Evolutionary conservation across 1,139 yeast genomes (phyloP).

Genomic region (Yamadazyma jaroonii): DNA sequence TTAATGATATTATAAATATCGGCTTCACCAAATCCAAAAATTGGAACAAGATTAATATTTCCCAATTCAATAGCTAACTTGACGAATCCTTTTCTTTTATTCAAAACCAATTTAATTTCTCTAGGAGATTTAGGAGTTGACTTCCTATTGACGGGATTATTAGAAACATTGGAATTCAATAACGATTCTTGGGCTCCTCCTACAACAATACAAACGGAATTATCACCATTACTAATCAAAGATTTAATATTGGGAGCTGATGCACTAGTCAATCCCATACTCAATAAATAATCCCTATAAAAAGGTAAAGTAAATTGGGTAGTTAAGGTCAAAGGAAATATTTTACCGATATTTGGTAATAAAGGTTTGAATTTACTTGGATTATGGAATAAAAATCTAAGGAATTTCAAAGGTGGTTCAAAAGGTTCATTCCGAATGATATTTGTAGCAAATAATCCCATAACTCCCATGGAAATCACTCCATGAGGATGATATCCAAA

Average conservation of each 20-base stretch:
- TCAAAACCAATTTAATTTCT: slow-evolving; percentile 50
- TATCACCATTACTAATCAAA: slow-evolving; percentile 60
- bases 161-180: slow-evolving; percentile 43
- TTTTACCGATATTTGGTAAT: slow-evolving; percentile 78
- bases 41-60: slow-evolving; percentile 78
- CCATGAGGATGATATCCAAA: slow-evolving; percentile 98
- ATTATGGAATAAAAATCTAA: slow-evolving; percentile 43
- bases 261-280: slow-evolving; percentile 85
- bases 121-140: slow-evolving; percentile 7
- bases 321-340: slow-evolving; percentile 74
- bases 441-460: slow-evolving; percentile 83
- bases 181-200: slow-evolving; percentile 96
- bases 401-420: slow-evolving; percentile 52
- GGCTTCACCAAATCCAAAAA: slow-evolving; percentile 91
- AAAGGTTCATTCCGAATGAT: slow-evolving; percentile 53
- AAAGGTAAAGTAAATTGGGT: slow-evolving; percentile 88
- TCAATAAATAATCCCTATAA: slow-evolving; percentile 79
- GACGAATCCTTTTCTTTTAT: slow-evolving; percentile 83
- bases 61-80: slow-evolving; percentile 81
- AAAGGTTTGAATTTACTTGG: slow-evolving; percentile 41
- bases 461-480: slow-evolving; percentile 87
- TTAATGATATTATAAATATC: slow-evolving; percentile 65
- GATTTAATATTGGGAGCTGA: slow-evolving; percentile 69
- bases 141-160: slow-evolving; percentile 41
- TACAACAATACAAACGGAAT: slow-evolving; percentile 82